Percentiles rank a stretch among this genome's conserved stretches.
These are phyloP conservation scores for Candida khao-thaluensis DNA, from an alignment of 805 yeast species.

Conservation along the genomic window DNA sequence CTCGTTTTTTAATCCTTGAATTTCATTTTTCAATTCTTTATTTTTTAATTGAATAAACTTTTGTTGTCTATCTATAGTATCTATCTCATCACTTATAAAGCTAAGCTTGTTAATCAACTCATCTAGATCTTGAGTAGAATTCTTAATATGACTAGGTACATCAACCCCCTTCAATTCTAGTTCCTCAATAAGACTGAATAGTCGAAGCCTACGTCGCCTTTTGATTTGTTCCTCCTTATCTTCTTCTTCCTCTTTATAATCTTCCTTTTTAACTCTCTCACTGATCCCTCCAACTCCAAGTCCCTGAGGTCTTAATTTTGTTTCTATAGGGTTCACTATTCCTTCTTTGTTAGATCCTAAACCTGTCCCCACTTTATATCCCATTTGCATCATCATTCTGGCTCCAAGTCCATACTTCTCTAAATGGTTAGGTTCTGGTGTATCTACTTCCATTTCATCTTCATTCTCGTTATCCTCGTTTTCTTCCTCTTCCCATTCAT, in stretches of 20 bases:
- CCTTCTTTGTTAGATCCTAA: constrained; percentile 76
- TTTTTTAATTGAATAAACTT: constrained; percentile 10
- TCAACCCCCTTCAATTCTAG: constrained; percentile 33
- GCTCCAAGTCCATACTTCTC: constrained; percentile 82
- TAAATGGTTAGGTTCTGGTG: constrained; percentile 4
- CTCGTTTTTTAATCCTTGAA: background rate
- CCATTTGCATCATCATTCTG: constrained; percentile 74
- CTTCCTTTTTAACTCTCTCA: constrained; percentile 28
- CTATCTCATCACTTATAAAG: constrained; percentile 17
- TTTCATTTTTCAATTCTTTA: constrained; percentile 8
- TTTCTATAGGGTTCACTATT: constrained; percentile 76
- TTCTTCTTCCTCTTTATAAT: constrained; percentile 18
- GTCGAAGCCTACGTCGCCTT: constrained; percentile 6
- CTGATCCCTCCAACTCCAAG: constrained; percentile 70
- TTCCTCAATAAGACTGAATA: constrained; percentile 36
- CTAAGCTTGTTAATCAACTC: constrained; percentile 17
- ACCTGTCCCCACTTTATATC: constrained; percentile 80
- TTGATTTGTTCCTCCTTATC: background rate
- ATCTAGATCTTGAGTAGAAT: constrained; percentile 14
- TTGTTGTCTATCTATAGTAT: constrained; percentile 14
- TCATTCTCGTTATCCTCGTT: too few species aligned
- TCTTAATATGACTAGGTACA: constrained; percentile 38
- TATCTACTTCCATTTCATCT: constrained; percentile 2
- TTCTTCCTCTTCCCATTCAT: constrained; percentile 5
- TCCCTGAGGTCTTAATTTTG: constrained; percentile 61